Evolutionary conservation across 768 basidiomycete species (phyloP).

Genomic region (Wakefieldia striispora): DNA sequence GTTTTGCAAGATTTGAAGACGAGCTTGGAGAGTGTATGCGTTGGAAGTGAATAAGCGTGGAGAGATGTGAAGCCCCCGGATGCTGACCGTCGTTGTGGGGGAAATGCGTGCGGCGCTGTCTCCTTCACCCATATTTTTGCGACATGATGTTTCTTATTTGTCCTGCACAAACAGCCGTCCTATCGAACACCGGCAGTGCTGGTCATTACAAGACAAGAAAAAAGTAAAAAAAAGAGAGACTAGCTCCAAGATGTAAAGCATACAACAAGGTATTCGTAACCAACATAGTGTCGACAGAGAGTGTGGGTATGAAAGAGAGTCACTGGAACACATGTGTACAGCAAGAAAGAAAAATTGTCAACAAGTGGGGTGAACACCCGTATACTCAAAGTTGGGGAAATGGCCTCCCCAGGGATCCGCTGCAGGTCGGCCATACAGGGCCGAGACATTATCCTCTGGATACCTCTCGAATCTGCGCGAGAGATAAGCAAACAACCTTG

Average conservation of each 20-base stretch:
- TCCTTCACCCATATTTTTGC: conserved; percentile 32
- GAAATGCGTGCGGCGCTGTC: conserved; percentile 24
- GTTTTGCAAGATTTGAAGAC: conserved; percentile 64
- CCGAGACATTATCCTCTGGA: conserved; percentile 67
- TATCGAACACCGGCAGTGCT: conserved; percentile 3
- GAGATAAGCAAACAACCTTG: not conserved
- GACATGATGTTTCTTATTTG: conserved; percentile 37
- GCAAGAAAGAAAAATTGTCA: too few relatives aligned
- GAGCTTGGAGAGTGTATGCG: not conserved
- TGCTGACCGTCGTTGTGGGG: conserved; percentile 18
- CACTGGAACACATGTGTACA: too few relatives aligned
- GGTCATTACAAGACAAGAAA: not conserved
- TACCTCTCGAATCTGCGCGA: conserved; percentile 67
- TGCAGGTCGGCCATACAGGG: conserved; percentile 56
- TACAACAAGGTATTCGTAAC: conserved; percentile 11
- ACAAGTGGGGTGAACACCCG: conserved; percentile 35
- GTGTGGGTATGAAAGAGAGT: conserved; percentile 15
- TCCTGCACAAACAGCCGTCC: conserved; percentile 28
- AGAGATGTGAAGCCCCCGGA: conserved; percentile 9
- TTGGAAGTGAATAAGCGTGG: conserved; percentile 4
- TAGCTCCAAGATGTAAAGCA: conserved; percentile 2
- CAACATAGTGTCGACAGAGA: conserved; percentile 3
- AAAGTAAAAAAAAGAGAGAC: conserved; percentile 3
- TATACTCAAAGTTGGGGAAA: conserved; percentile 82
- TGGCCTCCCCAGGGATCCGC: conserved; percentile 61